Conservation (phyloP, 306 rosid genomes). For the Benincasa hispida region DNA sequence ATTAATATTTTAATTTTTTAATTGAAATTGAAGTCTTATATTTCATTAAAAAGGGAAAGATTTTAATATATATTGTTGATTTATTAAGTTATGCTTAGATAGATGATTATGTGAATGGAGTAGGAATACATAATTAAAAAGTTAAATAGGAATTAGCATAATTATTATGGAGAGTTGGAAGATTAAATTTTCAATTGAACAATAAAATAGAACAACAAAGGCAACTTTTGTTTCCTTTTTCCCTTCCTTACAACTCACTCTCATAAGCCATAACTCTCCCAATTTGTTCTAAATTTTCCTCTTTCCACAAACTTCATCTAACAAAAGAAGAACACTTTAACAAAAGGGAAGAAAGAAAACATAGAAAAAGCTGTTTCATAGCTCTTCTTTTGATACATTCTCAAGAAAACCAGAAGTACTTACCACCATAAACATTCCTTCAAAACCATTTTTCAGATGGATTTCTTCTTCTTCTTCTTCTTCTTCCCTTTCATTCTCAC, state of each 20-base stretch:
- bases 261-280: neutral
- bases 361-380: neutral
- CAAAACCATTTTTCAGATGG: neutral
- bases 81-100: no score
- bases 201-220: neutral
- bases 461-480: neutral
- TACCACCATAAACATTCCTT: neutral
- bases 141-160: neutral
- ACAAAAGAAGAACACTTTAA: neutral
- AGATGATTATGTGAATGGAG: no score
- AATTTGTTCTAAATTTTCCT: neutral
- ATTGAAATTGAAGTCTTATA: no score
- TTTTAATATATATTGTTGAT: no score
- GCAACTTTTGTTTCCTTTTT: neutral
- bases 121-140: neutral
- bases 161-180: neutral
- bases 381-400: neutral
- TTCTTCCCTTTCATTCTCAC: slow-evolving; percentile 10
- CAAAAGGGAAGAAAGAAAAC: neutral
- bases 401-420: neutral
- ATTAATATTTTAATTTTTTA: no score
- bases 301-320: neutral
- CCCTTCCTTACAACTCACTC: slow-evolving; percentile 8
- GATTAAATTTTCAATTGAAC: neutral
- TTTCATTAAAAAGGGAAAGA: no score